Percentiles rank a stretch among this genome's conserved stretches.
Conservation (phyloP, 2,329 filamentous ascomycete genomes). For the Cladobotryum mycophilum region DNA sequence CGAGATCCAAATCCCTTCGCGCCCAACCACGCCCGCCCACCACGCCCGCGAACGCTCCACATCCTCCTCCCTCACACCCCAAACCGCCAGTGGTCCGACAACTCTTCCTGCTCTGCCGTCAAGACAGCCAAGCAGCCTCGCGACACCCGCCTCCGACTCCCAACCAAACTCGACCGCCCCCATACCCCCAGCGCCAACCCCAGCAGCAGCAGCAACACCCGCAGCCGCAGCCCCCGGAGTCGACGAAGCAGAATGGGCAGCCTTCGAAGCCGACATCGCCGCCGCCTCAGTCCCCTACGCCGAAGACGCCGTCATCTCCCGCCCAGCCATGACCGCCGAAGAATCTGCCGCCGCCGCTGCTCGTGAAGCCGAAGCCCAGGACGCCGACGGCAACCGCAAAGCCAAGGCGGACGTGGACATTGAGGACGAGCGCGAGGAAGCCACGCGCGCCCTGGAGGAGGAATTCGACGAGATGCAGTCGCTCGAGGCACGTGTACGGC, state of each 20-base stretch:
- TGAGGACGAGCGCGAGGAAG: constrained; percentile 69
- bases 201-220: constrained; percentile 14
- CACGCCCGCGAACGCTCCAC: constrained; percentile 35
- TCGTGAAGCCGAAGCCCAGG: constrained; percentile 45
- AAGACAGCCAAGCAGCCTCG: constrained; percentile 20
- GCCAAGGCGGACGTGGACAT: constrained; percentile 49
- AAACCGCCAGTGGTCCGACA: constrained; percentile 3
- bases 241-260: constrained; percentile 78
- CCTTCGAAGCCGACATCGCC: constrained; percentile 78
- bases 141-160: constrained; percentile 1
- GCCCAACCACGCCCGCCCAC: constrained; percentile 53
- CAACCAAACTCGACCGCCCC: background rate
- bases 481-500: constrained; percentile 64
- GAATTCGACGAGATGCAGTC: constrained; percentile 81
- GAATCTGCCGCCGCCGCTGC: constrained; percentile 52
- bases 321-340: constrained; percentile 59
- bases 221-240: constrained; percentile 23
- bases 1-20: constrained; percentile 57
- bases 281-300: constrained; percentile 31
- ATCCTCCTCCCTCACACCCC: constrained; percentile 31
- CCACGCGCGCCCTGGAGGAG: constrained; percentile 62
- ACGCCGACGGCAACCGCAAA: constrained; percentile 36
- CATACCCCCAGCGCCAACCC: constrained; percentile 13
- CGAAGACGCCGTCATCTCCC: constrained; percentile 57
- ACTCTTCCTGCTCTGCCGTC: constrained; percentile 25